Evolutionary conservation across 2,329 filamentous ascomycete genomes (phyloP), one percentile per base, ranked within the genome.

Genomic region (Alternaria sp.): DNA sequence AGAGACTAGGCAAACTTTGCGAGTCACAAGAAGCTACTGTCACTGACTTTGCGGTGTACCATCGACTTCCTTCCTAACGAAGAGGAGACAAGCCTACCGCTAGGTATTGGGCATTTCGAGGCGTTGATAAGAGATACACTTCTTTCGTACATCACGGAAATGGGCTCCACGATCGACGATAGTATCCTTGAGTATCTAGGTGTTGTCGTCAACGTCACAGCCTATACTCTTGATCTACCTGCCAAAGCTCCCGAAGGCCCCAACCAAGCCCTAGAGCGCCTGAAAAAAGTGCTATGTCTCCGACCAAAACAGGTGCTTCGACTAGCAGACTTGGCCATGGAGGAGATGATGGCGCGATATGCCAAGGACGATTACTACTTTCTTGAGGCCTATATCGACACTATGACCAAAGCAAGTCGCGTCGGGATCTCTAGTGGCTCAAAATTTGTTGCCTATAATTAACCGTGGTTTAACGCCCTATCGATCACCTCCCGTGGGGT

Each of bases 311-410:
- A 24, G 18, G 18, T 6, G 5, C 48, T 43, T 26, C 28, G 20
- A 26, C 7, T 18, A 2, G 43, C 43, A 26, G 43, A 46, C 14
- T 14, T 26, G 16, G 43, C 14, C 7, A 52, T 41, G 24, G 30
- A 28, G 22, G 47, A 52, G 41, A 34, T 58, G 18, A 58, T 58
- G 18, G 24, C 36, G 20, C 20, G 20, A 38, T 34, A 46, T 57
- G 38, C 24, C 11, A 30, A 32, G 3, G n/a, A 52, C 9, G 30
- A 24, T n/a, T 52, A 59, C 30, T 54, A 26, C 6, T 59, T 59
- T 30, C 38, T 54, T 3, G 42, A 47, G 20, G 22, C 14, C 7
- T 58, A 38, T 14, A 22, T 53, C 18, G 49, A 53, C 20, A 18
- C 12, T n/a, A 47, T 48, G 41, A n/a, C 38, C 5, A 26, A n/a